Evolutionary conservation across 176 grass and related monocot genomes (phyloP), one percentile per base, ranked within the genome.

Genomic region (Phoenix dactylifera): DNA sequence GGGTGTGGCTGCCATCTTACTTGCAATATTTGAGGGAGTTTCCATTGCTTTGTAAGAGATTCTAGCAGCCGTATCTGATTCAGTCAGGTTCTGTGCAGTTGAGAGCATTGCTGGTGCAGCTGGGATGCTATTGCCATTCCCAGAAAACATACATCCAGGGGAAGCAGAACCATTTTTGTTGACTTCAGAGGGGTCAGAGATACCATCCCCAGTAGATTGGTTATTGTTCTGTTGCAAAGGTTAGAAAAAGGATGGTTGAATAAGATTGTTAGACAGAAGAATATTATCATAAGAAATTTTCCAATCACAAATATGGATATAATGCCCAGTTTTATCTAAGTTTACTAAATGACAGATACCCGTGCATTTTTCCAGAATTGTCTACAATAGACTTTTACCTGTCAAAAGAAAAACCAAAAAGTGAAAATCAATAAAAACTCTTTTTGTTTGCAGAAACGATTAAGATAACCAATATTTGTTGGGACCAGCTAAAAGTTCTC

Each of bases 351-450:
- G 44, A 28, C 48, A 71, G 5, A 52, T 82, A 90, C 87, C 87
- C 81, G 72, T 53, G 70, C 65, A 78, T 97, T 88, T 90, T 97
- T 97, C 84, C 92, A 97, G 66, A 85, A 97, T 62, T 84, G 91
- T 75, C 92, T 86, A 84, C 85, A 97, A 84, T 88, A 91, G 39
- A 90, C 59, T 63, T 97, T 97, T 80, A 86, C 83, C 92, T 88
- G 87, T 57, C 77, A 91, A 90, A 64, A 14, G 35, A 44, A 17
- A 51, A 51, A 50, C n/a, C 49, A 71, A 71, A 58, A 25, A 44
- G 35, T 1, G 14, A 57, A 24, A 59, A 71, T 19, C 44, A 59
- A 70, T 29, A 51, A 51, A 60, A 50, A 51, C 26, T 20, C 24
- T 24, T 50, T 49, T 50, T 22, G 22, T 9, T 50, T 49, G 22